Base-by-base conservation (phyloP, 2,329 filamentous ascomycete genomes). In the Tolypocladium pustulatum region DNA sequence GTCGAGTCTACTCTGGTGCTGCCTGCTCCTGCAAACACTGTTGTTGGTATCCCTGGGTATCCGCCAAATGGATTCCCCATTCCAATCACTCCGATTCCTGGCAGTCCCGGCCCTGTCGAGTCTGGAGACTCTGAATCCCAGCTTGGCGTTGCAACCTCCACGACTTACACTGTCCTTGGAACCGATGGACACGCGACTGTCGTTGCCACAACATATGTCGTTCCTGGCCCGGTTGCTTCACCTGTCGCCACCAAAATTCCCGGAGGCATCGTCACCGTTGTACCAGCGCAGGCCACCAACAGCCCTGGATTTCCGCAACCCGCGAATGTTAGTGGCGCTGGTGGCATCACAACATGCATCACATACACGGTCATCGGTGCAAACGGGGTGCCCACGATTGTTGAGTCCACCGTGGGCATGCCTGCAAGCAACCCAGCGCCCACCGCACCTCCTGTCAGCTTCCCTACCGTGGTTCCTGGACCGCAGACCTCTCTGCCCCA, bases 1-100 rank as follows among this genome's bases (percentile, higher is more conserved):
- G 60, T 74, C 25, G 68, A 73, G 43, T 73, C 72, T 10, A 71
- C 68, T 20, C 67, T 70, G 65, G 63, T 72, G 25, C 60, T 68
- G 17, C 64, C 69, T 54, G 56, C 53, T 20, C 57, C 65, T 4
- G 59, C 57, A 13, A 55, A 55, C 43, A 49, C 58, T 51, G 38
- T 54, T 30, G 58, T 59, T n/a, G 64, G 62, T 13, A 46, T 53
- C 25, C 54, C 57, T 46, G 61, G 61, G 27, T 58, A 59, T 15
- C 56, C 56, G 17, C 58, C 61, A 49, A 58, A 59, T 32, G 61
- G 60, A 1, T 54, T 59, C 5, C 58, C 63, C 8, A 46, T 58
- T 13, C 58, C 56, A 41, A 41, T 43, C 4, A 60, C 59, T 1
- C 27, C 58, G 9, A 22, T 59, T 17, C 51, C 55, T 25, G 59